These are phyloP conservation scores for Bruguiera hainesii DNA, from an alignment of 441 rosid genomes.

Conservation along the genomic window DNA sequence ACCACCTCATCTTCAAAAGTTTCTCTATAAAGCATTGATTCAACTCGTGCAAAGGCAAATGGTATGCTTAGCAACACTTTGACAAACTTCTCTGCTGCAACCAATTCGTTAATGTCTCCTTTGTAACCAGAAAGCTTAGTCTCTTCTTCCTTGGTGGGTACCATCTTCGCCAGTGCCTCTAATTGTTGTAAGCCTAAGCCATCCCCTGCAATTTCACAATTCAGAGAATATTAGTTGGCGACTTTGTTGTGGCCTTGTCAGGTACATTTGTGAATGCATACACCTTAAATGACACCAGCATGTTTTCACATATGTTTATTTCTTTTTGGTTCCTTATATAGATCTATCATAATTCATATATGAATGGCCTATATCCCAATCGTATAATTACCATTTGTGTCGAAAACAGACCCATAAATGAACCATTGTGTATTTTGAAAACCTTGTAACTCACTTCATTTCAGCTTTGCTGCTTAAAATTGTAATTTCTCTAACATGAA, in stretches of 20 bases:
- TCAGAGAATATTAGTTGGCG: neutral
- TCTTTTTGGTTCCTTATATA: too few species aligned
- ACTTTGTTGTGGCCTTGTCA: too few species aligned
- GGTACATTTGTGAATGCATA: too few species aligned
- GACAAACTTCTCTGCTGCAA: slow-evolving; percentile 76
- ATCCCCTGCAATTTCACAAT: slow-evolving; percentile 40
- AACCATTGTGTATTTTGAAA: too few species aligned
- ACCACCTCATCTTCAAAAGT: slow-evolving; percentile 87
- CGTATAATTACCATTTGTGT: too few species aligned
- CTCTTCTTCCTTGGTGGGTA: slow-evolving; percentile 91
- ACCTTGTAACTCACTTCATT: neutral
- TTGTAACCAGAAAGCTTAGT: slow-evolving; percentile 60
- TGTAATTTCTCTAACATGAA: neutral
- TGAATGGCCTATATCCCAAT: too few species aligned
- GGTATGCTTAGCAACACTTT: slow-evolving; percentile 55
- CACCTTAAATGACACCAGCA: neutral
- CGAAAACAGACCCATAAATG: too few species aligned
- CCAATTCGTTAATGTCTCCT: slow-evolving; percentile 71
- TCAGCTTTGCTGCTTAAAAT: neutral
- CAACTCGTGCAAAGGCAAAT: slow-evolving; percentile 67
- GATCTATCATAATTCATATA: too few species aligned
- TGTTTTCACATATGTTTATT: too few species aligned
- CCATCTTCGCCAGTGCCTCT: slow-evolving; percentile 91
- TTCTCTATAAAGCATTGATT: slow-evolving; percentile 87
- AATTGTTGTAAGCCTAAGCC: slow-evolving; percentile 73